A percentile compares a stretch with the other conserved stretches of the same genome.
Evolutionary conservation across 345 rosid genomes (phyloP).

Genomic region (Euphorbia tirucalli): DNA sequence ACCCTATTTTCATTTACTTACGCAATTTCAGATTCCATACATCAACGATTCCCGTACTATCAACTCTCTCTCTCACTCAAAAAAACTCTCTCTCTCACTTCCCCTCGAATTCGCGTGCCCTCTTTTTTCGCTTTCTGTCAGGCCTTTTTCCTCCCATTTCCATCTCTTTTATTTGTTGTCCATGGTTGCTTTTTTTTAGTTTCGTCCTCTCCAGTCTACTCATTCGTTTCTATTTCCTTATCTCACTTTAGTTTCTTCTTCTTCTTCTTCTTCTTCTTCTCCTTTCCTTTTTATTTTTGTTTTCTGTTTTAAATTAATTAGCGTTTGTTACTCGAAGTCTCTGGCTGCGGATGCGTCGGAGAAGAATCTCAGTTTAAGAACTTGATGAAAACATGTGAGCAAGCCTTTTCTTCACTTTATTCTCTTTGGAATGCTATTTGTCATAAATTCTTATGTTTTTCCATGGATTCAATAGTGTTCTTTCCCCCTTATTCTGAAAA

Average conservation of each 20-base stretch:
- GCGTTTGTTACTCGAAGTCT: conserved; percentile 10
- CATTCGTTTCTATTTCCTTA: conserved; percentile 2
- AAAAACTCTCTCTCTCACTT: not conserved
- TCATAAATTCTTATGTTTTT: not conserved
- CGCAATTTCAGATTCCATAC: no score
- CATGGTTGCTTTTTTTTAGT: not conserved
- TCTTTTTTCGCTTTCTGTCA: conserved; percentile 27
- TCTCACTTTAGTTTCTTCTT: not conserved
- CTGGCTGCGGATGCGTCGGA: conserved; percentile 26
- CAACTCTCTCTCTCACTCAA: not conserved
- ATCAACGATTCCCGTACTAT: not conserved
- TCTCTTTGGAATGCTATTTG: no score
- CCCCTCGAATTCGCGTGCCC: conserved; percentile 36
- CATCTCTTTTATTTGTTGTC: not conserved
- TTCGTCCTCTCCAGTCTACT: conserved; percentile 7
- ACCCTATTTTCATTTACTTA: no score
- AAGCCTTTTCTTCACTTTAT: not conserved
- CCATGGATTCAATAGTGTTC: not conserved
- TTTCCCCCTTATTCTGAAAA: no score
- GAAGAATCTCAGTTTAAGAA: conserved; percentile 14
- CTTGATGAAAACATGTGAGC: conserved; percentile 30
- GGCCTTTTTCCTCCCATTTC: conserved; percentile 13
- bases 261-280: not conserved
- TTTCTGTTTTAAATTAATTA: not conserved
- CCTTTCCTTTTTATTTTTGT: not conserved